Percentiles rank a stretch among this genome's conserved stretches.
Conservation (phyloP, 2,329 filamentous ascomycete genomes). For the Exophiala sp. region DNA sequence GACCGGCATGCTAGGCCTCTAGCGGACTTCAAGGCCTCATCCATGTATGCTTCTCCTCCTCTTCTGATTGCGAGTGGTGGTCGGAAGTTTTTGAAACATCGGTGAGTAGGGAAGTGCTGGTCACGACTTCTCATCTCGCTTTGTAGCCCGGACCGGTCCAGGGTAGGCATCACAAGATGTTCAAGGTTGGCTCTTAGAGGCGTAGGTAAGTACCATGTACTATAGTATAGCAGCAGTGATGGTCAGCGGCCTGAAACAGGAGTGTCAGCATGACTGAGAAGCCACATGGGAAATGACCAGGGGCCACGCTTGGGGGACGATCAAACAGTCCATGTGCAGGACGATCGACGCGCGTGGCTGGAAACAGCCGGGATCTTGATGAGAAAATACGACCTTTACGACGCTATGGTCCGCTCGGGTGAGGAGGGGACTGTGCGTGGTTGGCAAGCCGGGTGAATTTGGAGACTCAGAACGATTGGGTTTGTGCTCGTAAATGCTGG, state of each 20-base stretch:
- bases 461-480: too few species aligned
- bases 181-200: background rate
- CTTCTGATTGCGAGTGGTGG: too few species aligned
- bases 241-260: slow-evolving; percentile 1
- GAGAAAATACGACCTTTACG: slow-evolving; percentile 1
- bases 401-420: background rate
- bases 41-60: too few species aligned
- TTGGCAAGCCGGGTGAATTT: slow-evolving; percentile 8
- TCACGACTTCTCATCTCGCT: slow-evolving; percentile 19
- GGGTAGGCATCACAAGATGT: background rate
- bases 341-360: slow-evolving; percentile 22
- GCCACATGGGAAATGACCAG: slow-evolving; percentile 19
- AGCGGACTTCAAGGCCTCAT: background rate
- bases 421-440: slow-evolving; percentile 5
- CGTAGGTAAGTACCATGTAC: background rate
- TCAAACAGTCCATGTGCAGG: slow-evolving; percentile 22
- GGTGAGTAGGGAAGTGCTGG: slow-evolving; percentile 1
- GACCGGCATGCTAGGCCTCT: background rate
- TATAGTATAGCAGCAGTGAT: background rate
- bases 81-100: slow-evolving; percentile 3
- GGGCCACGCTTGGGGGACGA: slow-evolving; percentile 10
- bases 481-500: too few species aligned
- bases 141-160: background rate
- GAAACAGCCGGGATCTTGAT: slow-evolving; percentile 7
- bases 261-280: slow-evolving; percentile 1